phyloP scores from a whole-genome alignment of 1,139 yeast species.

The Hemisphaericaspora subhashii region DNA sequence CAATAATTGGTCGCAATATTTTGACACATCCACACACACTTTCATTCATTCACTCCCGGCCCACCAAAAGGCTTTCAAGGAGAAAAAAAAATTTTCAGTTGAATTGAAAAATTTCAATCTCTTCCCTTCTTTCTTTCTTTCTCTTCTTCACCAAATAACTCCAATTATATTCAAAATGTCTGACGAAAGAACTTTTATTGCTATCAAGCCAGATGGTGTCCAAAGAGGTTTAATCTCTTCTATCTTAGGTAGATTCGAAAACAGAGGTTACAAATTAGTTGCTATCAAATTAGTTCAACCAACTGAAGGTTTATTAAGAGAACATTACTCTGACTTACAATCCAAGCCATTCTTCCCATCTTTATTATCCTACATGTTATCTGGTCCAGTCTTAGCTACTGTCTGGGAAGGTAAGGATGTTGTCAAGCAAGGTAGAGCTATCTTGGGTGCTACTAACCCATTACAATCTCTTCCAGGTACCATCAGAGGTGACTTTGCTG shows the following conservation, averaged over 20 bases:
- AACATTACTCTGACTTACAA: conserved; percentile 95
- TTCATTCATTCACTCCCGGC: too few species aligned
- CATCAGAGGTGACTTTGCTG: conserved; percentile 96
- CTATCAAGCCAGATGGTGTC: conserved; percentile 99
- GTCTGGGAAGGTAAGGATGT: conserved; percentile 99
- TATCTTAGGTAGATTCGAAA: conserved; percentile 91
- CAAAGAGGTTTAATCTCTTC: conserved; percentile 95
- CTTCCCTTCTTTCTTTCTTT: conserved; percentile 5
- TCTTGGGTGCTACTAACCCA: conserved; percentile 99
- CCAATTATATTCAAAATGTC: conserved; percentile 30
- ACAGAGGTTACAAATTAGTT: conserved; percentile 96
- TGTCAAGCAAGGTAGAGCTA: conserved; percentile 97
- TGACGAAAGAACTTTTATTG: conserved; percentile 96
- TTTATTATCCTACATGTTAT: conserved; percentile 91
- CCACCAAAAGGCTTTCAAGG: too few species aligned
- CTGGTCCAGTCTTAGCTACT: conserved; percentile 98
- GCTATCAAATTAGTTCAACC: conserved; percentile 92
- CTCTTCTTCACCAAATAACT: conserved; percentile 5
- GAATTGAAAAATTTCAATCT: conserved; percentile 1
- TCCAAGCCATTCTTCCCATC: conserved; percentile 97
- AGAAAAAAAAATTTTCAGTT: conserved; percentile 5
- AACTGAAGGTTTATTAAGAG: conserved; percentile 81
- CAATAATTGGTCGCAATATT: too few species aligned
- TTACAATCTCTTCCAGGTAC: conserved; percentile 97
- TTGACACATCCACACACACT: too few species aligned